Evolutionary conservation across 2,329 filamentous ascomycete species (phyloP).

Genomic region (Mycosphaerella sp.): DNA sequence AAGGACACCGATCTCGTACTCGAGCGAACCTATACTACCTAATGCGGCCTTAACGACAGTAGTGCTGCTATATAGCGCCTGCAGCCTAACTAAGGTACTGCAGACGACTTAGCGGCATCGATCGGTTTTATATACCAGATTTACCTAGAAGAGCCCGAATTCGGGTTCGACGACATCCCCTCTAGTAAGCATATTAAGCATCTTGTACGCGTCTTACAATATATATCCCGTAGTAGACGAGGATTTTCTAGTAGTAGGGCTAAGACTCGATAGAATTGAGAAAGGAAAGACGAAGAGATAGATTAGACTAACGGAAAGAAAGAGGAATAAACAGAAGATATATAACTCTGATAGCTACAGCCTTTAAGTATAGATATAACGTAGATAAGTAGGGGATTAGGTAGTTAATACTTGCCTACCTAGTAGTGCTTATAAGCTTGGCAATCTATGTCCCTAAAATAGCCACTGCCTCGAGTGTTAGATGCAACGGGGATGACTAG

Average conservation of each 20-base stretch:
- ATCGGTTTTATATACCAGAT: constrained; percentile 7
- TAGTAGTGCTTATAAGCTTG: too few relatives aligned
- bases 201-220: neutral
- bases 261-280: too few relatives aligned
- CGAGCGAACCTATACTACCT: neutral
- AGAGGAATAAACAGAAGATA: neutral
- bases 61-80: neutral
- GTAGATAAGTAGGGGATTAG: too few relatives aligned
- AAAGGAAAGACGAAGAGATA: too few relatives aligned
- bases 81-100: neutral
- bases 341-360: too few relatives aligned
- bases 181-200: neutral
- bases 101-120: neutral
- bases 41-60: neutral
- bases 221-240: neutral
- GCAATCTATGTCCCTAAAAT: too few relatives aligned
- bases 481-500: too few relatives aligned
- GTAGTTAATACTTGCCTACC: too few relatives aligned
- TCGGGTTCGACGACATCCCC: neutral
- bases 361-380: too few relatives aligned
- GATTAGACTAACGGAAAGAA: too few relatives aligned
- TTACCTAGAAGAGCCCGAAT: neutral
- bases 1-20: neutral
- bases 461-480: too few relatives aligned
- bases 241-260: neutral